These are phyloP conservation scores for Rhodamnia rubescens DNA, from an alignment of 345 rosid genomes.

Conservation along the genomic window DNA sequence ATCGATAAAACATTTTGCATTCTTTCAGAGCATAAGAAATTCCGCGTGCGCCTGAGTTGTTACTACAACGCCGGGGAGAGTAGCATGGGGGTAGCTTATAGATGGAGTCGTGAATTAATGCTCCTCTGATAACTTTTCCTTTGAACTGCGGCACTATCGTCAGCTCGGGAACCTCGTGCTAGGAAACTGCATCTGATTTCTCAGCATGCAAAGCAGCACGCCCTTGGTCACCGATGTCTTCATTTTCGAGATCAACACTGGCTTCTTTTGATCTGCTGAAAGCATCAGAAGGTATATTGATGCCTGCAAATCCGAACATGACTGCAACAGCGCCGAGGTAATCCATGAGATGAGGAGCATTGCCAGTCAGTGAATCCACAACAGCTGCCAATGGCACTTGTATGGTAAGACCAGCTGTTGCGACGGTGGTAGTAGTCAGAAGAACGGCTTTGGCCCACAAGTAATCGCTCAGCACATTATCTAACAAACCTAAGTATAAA, in stretches of 20 bases:
- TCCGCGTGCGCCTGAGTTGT: neutral
- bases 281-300: constrained; percentile 58
- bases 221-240: constrained; percentile 7
- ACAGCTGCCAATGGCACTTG: constrained; percentile 96
- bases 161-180: neutral
- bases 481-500: constrained; percentile 53
- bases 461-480: constrained; percentile 88
- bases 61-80: neutral
- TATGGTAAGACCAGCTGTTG: constrained; percentile 85
- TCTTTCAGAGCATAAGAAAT: neutral
- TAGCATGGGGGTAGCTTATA: neutral
- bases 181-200: constrained; percentile 7
- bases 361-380: constrained; percentile 64
- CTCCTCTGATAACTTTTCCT: neutral
- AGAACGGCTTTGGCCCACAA: constrained; percentile 95
- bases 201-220: neutral
- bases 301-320: constrained; percentile 83
- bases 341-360: constrained; percentile 54
- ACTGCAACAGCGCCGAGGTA: constrained; percentile 82
- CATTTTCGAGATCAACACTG: constrained; percentile 24
- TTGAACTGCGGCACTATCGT: neutral
- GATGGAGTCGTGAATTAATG: neutral
- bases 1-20: neutral
- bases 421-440: constrained; percentile 83
- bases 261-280: constrained; percentile 34